Percentiles rank a stretch among this genome's conserved stretches.
Conservation (phyloP, 768 basidiomycete genomes). For the Candolleomyces eurysporus region DNA sequence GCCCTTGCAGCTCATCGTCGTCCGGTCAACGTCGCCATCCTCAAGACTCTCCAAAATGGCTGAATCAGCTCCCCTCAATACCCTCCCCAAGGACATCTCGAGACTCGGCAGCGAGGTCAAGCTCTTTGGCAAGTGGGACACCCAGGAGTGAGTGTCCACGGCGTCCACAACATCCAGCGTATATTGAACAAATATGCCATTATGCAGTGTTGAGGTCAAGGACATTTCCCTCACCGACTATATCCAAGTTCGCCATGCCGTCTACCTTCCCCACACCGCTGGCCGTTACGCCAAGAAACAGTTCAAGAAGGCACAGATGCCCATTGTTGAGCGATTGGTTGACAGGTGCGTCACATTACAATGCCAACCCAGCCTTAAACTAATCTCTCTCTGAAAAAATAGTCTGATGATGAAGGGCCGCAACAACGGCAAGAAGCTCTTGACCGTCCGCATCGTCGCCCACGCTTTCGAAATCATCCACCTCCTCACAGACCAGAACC, state of each 20-base stretch:
- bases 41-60: slow-evolving; percentile 53
- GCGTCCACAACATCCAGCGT: not conserved
- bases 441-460: slow-evolving; percentile 98
- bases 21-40: slow-evolving; percentile 28
- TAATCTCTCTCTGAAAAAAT: not conserved
- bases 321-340: slow-evolving; percentile 98
- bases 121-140: slow-evolving; percentile 99
- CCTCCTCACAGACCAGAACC: slow-evolving; percentile 99
- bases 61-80: slow-evolving; percentile 34
- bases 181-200: slow-evolving; percentile 3
- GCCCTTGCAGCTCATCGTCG: slow-evolving; percentile 25
- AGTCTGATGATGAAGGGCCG: slow-evolving; percentile 99
- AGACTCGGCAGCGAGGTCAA: slow-evolving; percentile 85
- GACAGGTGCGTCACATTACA: slow-evolving; percentile 65
- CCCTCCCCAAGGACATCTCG: slow-evolving; percentile 81
- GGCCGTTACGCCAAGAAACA: slow-evolving; percentile 99
- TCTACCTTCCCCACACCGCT: slow-evolving; percentile 97
- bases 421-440: slow-evolving; percentile 99
- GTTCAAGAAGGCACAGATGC: slow-evolving; percentile 99
- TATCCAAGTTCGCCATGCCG: slow-evolving; percentile 98
- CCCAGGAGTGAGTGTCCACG: slow-evolving; percentile 76
- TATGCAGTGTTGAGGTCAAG: slow-evolving; percentile 89
- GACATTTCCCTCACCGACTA: slow-evolving; percentile 99
- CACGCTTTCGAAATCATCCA: slow-evolving; percentile 99
- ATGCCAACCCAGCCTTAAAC: not conserved